These are phyloP conservation scores for Malassezia sp. DNA, from an alignment of 1,284 basidiomycete species.

Conservation along the genomic window DNA sequence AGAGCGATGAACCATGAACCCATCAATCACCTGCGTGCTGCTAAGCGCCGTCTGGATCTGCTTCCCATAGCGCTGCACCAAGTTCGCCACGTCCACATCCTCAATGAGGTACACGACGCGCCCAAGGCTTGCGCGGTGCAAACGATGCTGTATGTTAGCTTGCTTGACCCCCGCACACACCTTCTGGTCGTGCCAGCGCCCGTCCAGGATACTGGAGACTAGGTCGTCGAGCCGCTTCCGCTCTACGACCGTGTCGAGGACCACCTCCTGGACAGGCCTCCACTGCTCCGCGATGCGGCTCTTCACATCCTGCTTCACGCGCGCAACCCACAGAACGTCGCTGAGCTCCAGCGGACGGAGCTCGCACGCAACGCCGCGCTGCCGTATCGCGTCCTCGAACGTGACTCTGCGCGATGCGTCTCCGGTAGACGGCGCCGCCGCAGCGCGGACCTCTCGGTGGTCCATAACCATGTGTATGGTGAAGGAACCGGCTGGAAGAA, in stretches of 20 bases:
- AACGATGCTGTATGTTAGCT: conserved; percentile 48
- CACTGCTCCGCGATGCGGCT: conserved; percentile 16
- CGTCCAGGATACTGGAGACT: conserved; percentile 51
- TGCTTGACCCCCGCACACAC: conserved; percentile 30
- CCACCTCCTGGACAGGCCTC: conserved; percentile 46
- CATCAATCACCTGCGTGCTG: conserved; percentile 53
- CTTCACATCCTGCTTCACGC: conserved; percentile 36
- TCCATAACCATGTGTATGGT: conserved; percentile 53
- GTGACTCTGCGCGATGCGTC: conserved; percentile 6
- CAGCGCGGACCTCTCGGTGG: conserved; percentile 49
- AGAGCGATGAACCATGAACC: conserved; percentile 53
- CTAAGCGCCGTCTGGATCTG: conserved; percentile 49
- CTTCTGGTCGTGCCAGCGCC: conserved; percentile 54
- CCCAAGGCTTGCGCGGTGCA: conserved; percentile 50
- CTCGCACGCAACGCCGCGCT: conserved; percentile 49
- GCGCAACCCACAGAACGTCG: conserved; percentile 55
- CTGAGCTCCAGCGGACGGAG: conserved; percentile 51
- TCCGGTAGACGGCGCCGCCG: conserved; percentile 13
- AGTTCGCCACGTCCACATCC: conserved; percentile 49
- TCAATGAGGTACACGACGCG: conserved; percentile 54
- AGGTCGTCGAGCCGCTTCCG: conserved; percentile 54
- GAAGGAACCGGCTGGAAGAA: conserved; percentile 50
- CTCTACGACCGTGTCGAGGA: conserved; percentile 54
- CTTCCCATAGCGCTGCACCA: conserved; percentile 35
- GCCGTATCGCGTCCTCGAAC: conserved; percentile 23